Conservation (phyloP, 768 basidiomycete genomes). For the Amanita pallidorosea region DNA sequence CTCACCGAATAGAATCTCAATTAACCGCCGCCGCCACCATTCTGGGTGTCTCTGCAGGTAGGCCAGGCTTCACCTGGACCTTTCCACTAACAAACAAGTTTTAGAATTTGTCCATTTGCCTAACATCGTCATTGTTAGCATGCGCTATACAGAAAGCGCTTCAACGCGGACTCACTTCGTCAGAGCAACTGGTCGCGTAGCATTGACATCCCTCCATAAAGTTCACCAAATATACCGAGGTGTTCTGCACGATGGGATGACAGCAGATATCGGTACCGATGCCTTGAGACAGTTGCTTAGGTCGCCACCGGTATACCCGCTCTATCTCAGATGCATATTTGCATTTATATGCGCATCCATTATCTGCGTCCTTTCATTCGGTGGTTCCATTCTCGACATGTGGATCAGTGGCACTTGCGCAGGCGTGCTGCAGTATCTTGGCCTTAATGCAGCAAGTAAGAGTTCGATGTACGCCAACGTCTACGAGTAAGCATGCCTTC, state of each 20-base stretch:
- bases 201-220: constrained; percentile 70
- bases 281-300: constrained; percentile 55
- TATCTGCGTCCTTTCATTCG: constrained; percentile 77
- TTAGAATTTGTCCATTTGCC: constrained; percentile 75
- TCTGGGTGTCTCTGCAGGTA: constrained; percentile 63
- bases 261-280: constrained; percentile 60
- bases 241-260: constrained; percentile 77
- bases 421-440: constrained; percentile 65
- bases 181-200: constrained; percentile 69
- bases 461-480: constrained; percentile 91
- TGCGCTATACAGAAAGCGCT: constrained; percentile 62
- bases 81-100: background rate
- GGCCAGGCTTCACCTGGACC: constrained; percentile 4
- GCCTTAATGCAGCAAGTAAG: constrained; percentile 73
- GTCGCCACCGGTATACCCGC: constrained; percentile 57
- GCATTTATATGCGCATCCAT: constrained; percentile 72
- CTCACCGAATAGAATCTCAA: constrained; percentile 87
- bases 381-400: constrained; percentile 76
- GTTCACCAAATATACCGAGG: constrained; percentile 80
- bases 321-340: constrained; percentile 56
- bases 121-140: constrained; percentile 69
- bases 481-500: constrained; percentile 61
- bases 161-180: constrained; percentile 79
- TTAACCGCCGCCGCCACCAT: constrained; percentile 70
- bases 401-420: constrained; percentile 67